Percentiles rank a stretch among this genome's conserved stretches.
Conservation (phyloP, 345 rosid genomes). For the Ceriops zippeliana region DNA sequence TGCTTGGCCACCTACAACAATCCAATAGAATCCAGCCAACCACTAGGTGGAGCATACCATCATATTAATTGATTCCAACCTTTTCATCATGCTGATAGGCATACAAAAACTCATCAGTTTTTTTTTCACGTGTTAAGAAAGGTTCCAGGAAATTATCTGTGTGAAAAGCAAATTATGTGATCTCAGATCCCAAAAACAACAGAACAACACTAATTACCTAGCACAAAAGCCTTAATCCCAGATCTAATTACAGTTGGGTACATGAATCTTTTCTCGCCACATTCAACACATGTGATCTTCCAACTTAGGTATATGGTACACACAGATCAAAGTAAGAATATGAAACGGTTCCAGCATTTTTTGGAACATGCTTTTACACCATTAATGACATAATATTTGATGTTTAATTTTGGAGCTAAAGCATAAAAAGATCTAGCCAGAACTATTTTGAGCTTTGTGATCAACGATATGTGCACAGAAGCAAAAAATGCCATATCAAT, state of each 20-base stretch:
- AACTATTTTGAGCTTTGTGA: too few relatives aligned
- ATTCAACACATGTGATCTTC: not conserved
- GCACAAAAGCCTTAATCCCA: not conserved
- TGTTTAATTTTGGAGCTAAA: too few relatives aligned
- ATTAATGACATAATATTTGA: too few relatives aligned
- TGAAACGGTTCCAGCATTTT: not conserved
- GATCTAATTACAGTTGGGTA: too few relatives aligned
- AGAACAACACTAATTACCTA: not conserved
- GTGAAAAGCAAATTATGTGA: not conserved
- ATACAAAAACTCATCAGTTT: not conserved
- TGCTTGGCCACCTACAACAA: conserved; percentile 38
- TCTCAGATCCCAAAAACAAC: not conserved
- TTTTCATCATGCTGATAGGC: conserved; percentile 32
- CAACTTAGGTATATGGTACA: not conserved
- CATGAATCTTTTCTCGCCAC: not conserved
- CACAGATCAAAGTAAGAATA: not conserved
- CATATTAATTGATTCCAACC: conserved; percentile 39
- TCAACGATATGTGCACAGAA: too few relatives aligned
- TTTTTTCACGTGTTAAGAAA: not conserved
- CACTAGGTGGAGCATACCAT: conserved; percentile 42
- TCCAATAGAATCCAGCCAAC: conserved; percentile 52
- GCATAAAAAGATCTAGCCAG: too few relatives aligned
- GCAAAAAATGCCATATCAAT: too few relatives aligned
- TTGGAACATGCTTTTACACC: too few relatives aligned
- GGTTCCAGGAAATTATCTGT: not conserved